Evolutionary conservation across 225 moss, liverwort and hornwort genomes (phyloP), one percentile per base, ranked within the genome.

Genomic region (Sphagnum tenellum): DNA sequence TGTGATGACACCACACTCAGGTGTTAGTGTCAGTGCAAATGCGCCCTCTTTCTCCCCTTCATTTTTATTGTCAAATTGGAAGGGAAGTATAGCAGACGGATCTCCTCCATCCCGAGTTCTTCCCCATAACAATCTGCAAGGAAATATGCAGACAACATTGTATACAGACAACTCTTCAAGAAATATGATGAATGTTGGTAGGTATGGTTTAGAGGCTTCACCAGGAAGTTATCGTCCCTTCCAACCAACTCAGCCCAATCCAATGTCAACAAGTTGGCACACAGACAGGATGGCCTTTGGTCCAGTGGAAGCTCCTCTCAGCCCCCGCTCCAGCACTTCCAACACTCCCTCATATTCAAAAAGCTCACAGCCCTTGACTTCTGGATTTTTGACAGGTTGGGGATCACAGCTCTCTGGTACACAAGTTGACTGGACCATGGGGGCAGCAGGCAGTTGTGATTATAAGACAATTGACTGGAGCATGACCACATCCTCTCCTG

Each of bases 381-480:
- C 81, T 53, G 71, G 64, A 49, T 74, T 81, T 69, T 58, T 74
- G 1, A 76, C 77, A 57, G 81, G 81, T 56, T 81, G 81, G 81
- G 81, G 81, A 50, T 77, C 81, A 66, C 77, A 77, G 11, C 81
- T 81, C 45, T 66, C 81, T 4, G 77, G 77, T 7, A 74, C 68
- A n/a, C 71, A 71, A 29, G 71, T 76, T 52, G 77, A 81, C 62
- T 77, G 81, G 81, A 81, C 69, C 64, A 81, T 81, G 77, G 77
- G 81, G 76, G 71, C 77, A 49, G 77, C 81, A 47, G 67, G 67
- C 51, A 77, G 74, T 47, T 74, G 73, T 74, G 81, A 81, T 46
- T 74, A 77, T 65, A 69, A 74, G 54, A 71, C 54, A 48, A 81
- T 81, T 56, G 81, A 81, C 68, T 81, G 81, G 81, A 81, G 81